A percentile compares a stretch with the other conserved stretches of the same genome.
These are phyloP conservation scores for Cercospora sp. DNA, from an alignment of 2,329 filamentous ascomycete species.

Conservation along the genomic window DNA sequence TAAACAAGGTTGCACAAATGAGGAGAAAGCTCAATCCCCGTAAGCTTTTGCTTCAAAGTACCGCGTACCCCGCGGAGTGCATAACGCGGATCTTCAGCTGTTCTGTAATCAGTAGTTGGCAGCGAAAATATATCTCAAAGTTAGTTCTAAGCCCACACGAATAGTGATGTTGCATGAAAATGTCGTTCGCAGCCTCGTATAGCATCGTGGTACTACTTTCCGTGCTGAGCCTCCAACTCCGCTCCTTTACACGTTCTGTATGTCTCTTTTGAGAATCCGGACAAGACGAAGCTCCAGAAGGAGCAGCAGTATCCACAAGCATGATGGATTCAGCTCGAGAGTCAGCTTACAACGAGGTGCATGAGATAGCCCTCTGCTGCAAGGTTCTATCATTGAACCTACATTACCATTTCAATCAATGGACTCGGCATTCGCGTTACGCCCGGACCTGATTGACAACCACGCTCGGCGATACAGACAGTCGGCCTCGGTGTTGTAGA, in stretches of 20 bases:
- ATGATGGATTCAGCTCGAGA: no score
- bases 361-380: no score
- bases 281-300: neutral
- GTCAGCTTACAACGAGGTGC: no score
- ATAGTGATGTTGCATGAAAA: neutral
- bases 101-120: neutral
- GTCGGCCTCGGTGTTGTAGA: no score
- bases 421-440: neutral
- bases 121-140: neutral
- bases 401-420: no score
- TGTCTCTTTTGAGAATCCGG: no score
- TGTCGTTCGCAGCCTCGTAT: neutral
- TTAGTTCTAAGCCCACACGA: neutral
- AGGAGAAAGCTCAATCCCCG: neutral
- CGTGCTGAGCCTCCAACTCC: no score
- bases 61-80: neutral
- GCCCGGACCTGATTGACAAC: neutral
- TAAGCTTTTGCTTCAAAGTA: neutral
- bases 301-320: neutral
- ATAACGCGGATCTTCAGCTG: neutral
- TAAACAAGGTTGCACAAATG: neutral
- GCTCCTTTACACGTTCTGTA: no score
- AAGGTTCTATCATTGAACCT: no score
- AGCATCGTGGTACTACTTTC: neutral
- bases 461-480: neutral